These are phyloP conservation scores for Kodamaea fungicola DNA, from an alignment of 1,139 yeast species.

Conservation along the genomic window DNA sequence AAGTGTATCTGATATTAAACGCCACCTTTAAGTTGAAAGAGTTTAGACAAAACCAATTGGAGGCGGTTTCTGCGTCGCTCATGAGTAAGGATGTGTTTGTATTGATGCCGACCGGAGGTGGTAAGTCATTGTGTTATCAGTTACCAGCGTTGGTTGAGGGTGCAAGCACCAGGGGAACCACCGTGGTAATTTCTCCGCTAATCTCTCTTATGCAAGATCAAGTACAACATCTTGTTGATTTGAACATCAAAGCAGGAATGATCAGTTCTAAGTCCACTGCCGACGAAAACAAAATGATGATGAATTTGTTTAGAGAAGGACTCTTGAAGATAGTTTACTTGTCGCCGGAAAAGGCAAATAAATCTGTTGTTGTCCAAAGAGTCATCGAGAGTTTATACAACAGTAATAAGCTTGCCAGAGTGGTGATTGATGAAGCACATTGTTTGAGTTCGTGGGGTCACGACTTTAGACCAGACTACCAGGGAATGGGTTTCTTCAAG, in stretches of 20 bases:
- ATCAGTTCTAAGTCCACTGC: constrained; percentile 72
- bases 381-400: constrained; percentile 59
- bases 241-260: constrained; percentile 80
- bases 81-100: constrained; percentile 87
- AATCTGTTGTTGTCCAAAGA: constrained; percentile 65
- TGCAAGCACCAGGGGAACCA: constrained; percentile 77
- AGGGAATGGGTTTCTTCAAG: constrained; percentile 73
- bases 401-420: constrained; percentile 63
- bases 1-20: constrained; percentile 56
- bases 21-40: constrained; percentile 58
- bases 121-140: constrained; percentile 94
- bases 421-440: constrained; percentile 97
- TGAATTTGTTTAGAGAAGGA: constrained; percentile 62
- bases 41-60: constrained; percentile 82
- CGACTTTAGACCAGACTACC: constrained; percentile 95
- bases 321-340: constrained; percentile 74
- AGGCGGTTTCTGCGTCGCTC: constrained; percentile 80
- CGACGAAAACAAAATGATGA: constrained; percentile 61
- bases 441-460: constrained; percentile 99
- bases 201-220: constrained; percentile 98
- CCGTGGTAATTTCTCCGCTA: constrained; percentile 90
- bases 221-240: constrained; percentile 70
- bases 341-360: constrained; percentile 93
- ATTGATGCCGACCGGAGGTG: constrained; percentile 99
- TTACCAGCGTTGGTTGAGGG: constrained; percentile 80